These are phyloP conservation scores for Centaurea solstitialis DNA, from an alignment of 129 eudicot genomes.

Conservation along the genomic window DNA sequence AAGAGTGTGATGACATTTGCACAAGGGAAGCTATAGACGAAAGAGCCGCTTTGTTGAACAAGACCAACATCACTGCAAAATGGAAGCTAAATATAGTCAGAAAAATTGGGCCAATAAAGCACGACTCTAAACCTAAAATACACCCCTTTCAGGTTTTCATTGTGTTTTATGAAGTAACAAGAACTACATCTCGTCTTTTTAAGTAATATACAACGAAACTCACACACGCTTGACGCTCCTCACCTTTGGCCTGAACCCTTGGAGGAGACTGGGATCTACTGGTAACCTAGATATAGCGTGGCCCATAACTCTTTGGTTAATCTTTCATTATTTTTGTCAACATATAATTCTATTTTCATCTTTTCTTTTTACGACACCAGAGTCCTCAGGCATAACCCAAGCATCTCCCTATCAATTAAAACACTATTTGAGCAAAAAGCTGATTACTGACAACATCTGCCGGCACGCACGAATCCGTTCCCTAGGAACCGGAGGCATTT, in stretches of 20 bases:
- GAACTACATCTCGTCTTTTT: not conserved
- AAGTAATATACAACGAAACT: not conserved
- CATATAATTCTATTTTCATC: too few relatives aligned
- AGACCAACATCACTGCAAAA: slow-evolving; percentile 64
- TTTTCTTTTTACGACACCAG: too few relatives aligned
- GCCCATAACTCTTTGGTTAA: too few relatives aligned
- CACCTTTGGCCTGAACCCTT: not conserved
- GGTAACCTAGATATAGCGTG: too few relatives aligned
- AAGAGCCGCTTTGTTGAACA: slow-evolving; percentile 88
- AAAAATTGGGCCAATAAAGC: not conserved
- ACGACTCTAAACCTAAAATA: not conserved
- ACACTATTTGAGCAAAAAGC: too few relatives aligned
- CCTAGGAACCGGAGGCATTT: too few relatives aligned
- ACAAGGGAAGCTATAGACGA: slow-evolving; percentile 79
- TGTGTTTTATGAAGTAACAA: not conserved
- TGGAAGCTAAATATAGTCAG: slow-evolving; percentile 11
- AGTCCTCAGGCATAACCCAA: too few relatives aligned
- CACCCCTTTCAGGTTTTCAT: not conserved
- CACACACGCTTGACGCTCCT: not conserved
- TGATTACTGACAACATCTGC: too few relatives aligned
- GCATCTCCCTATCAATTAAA: too few relatives aligned
- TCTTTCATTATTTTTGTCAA: too few relatives aligned
- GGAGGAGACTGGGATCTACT: not conserved
- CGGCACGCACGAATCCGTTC: too few relatives aligned
- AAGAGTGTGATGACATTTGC: slow-evolving; percentile 75